phyloP scores from a whole-genome alignment of 208 protist species.

The Angomonas desouzai region DNA sequence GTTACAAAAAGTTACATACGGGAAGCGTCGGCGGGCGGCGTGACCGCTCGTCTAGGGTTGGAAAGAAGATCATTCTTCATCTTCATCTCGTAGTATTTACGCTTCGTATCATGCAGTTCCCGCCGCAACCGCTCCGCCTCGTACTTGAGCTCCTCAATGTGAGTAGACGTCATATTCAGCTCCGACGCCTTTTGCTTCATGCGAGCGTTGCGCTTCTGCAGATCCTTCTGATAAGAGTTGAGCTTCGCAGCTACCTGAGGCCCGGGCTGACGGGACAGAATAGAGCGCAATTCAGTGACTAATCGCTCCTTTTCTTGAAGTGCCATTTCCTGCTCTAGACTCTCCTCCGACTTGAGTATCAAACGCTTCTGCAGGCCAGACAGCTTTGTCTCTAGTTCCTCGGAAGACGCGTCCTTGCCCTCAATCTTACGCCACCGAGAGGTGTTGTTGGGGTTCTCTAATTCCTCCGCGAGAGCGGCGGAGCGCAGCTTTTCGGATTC shows the following conservation, averaged over 20 bases:
- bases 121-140: slow-evolving; percentile 89
- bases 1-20: slow-evolving; percentile 1
- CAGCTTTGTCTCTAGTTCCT: slow-evolving; percentile 95
- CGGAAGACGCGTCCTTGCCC: slow-evolving; percentile 87
- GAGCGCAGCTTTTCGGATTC: slow-evolving; percentile 74
- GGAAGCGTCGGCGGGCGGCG: neutral
- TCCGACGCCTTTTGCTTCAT: slow-evolving; percentile 93
- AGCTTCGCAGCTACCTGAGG: slow-evolving; percentile 95
- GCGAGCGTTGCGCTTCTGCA: slow-evolving; percentile 90
- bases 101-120: slow-evolving; percentile 94
- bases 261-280: slow-evolving; percentile 93
- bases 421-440: slow-evolving; percentile 93
- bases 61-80: slow-evolving; percentile 64
- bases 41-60: slow-evolving; percentile 4
- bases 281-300: slow-evolving; percentile 92
- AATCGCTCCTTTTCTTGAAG: slow-evolving; percentile 96
- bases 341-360: slow-evolving; percentile 97
- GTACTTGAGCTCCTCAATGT: slow-evolving; percentile 90
- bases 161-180: slow-evolving; percentile 85
- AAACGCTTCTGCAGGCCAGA: slow-evolving; percentile 94
- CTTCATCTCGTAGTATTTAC: slow-evolving; percentile 93
- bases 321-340: slow-evolving; percentile 94
- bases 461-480: slow-evolving; percentile 95
- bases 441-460: slow-evolving; percentile 93
- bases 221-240: slow-evolving; percentile 88